Conservation (phyloP, 106 monocot species). For the Acanthochlamys bracteata region DNA sequence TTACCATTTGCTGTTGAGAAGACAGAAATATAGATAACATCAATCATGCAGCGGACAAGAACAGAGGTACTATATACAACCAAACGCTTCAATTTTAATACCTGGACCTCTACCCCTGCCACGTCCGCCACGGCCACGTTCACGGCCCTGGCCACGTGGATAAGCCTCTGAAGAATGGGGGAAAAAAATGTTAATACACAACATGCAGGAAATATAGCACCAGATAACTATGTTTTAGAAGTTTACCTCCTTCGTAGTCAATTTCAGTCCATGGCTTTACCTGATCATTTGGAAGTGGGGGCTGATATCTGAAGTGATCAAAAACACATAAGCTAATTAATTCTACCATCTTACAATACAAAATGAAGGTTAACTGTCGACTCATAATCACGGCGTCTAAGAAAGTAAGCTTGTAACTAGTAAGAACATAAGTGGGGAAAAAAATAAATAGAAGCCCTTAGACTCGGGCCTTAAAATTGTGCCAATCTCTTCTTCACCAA, state of each 20-base stretch:
- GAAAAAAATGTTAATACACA: not conserved
- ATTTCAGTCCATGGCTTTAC: constrained; percentile 58
- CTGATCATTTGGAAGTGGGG: constrained; percentile 61
- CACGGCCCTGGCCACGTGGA: constrained; percentile 55
- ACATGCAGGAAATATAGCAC: not conserved
- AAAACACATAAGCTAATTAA: not conserved
- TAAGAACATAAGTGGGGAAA: no score
- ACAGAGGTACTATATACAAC: not conserved
- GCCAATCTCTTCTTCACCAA: no score
- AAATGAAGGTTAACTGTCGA: not conserved
- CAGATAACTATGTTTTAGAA: not conserved
- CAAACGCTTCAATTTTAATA: not conserved
- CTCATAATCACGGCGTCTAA: not conserved
- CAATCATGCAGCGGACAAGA: not conserved
- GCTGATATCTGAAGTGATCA: constrained; percentile 44
- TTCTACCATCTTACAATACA: not conserved
- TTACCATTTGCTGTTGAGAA: constrained; percentile 23
- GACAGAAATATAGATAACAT: not conserved
- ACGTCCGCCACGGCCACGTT: constrained; percentile 51
- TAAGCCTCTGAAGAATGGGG: constrained; percentile 32
- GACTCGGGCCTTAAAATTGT: no score
- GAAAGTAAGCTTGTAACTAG: no score
- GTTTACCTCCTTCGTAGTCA: constrained; percentile 55
- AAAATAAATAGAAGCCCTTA: no score
- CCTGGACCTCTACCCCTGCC: constrained; percentile 52